Conservation (phyloP, 768 basidiomycete species). For the Tricholomella constricta region DNA sequence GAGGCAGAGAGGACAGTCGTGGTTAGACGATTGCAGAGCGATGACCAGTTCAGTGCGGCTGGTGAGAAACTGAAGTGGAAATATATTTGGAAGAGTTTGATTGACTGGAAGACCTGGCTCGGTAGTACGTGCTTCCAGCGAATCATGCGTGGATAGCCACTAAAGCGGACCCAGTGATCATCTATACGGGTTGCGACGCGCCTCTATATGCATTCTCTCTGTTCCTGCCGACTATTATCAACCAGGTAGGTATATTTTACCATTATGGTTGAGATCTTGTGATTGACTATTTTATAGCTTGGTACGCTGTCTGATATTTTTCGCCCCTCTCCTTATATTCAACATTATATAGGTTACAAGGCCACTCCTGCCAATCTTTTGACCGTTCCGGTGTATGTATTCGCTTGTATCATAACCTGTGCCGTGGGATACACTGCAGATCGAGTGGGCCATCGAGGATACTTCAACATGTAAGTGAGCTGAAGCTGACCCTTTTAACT, state of each 20-base stretch:
- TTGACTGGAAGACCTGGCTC: conserved; percentile 78
- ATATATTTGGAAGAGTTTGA: conserved; percentile 58
- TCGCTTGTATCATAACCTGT: conserved; percentile 70
- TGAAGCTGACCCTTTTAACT: background rate
- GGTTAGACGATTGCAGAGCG: conserved; percentile 63
- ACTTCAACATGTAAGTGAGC: conserved; percentile 62
- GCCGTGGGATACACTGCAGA: conserved; percentile 65
- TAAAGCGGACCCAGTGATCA: conserved; percentile 41
- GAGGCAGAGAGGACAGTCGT: conserved; percentile 69
- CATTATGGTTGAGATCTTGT: background rate
- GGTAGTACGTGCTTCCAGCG: conserved; percentile 36
- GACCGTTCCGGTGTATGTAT: conserved; percentile 75
- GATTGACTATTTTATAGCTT: conserved; percentile 33
- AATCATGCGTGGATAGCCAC: background rate
- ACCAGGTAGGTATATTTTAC: conserved; percentile 44
- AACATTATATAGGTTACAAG: conserved; percentile 51
- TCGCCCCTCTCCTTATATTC: background rate
- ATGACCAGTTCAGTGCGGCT: conserved; percentile 72
- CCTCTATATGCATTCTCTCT: conserved; percentile 78
- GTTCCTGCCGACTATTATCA: conserved; percentile 81
- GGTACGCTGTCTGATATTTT: conserved; percentile 30
- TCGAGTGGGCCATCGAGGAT: conserved; percentile 57
- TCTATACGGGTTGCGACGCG: conserved; percentile 59
- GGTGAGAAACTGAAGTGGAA: conserved; percentile 63
- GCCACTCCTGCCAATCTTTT: conserved; percentile 75